Percentiles rank a stretch among this genome's conserved stretches.
Evolutionary conservation across 148 eudicot species (phyloP).

Genomic region (Rhododendron molle): DNA sequence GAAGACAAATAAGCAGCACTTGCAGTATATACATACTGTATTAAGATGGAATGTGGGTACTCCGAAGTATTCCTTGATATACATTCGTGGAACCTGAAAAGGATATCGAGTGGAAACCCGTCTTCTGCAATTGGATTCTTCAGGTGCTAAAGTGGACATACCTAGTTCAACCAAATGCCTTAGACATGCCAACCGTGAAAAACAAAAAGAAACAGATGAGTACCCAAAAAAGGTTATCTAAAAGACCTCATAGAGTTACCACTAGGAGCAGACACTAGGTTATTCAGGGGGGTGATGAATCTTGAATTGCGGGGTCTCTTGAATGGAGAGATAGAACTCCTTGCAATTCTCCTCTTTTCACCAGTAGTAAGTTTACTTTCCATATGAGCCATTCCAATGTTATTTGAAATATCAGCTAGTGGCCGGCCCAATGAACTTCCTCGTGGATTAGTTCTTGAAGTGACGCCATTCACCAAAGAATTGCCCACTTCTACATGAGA

Average conservation of each 20-base stretch:
- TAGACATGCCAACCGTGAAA: neutral
- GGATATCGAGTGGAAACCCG: conserved; percentile 65
- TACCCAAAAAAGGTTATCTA: conserved; percentile 5
- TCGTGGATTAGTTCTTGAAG: conserved; percentile 22
- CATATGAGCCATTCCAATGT: conserved; percentile 9
- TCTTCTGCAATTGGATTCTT: conserved; percentile 38
- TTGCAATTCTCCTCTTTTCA: conserved; percentile 44
- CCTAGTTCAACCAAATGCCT: conserved; percentile 28
- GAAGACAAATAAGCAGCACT: conserved; percentile 4
- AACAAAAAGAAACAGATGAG: neutral
- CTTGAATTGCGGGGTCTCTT: conserved; percentile 79
- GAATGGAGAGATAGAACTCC: conserved; percentile 59
- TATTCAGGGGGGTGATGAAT: conserved; percentile 61
- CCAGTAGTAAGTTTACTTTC: conserved; percentile 28
- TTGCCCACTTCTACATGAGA: conserved; percentile 12
- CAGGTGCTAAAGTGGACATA: conserved; percentile 28
- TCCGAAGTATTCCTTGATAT: conserved; percentile 59
- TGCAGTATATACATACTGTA: conserved; percentile 29
- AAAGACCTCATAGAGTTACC: conserved; percentile 36
- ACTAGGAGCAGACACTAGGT: conserved; percentile 20
- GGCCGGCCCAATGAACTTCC: conserved; percentile 37
- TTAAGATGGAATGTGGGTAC: conserved; percentile 36
- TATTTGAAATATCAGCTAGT: conserved; percentile 59
- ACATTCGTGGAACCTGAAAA: conserved; percentile 41
- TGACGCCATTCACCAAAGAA: conserved; percentile 19